Evolutionary conservation across 1,139 yeast species (phyloP).

Genomic region (Scheffersomyces stambukii): DNA sequence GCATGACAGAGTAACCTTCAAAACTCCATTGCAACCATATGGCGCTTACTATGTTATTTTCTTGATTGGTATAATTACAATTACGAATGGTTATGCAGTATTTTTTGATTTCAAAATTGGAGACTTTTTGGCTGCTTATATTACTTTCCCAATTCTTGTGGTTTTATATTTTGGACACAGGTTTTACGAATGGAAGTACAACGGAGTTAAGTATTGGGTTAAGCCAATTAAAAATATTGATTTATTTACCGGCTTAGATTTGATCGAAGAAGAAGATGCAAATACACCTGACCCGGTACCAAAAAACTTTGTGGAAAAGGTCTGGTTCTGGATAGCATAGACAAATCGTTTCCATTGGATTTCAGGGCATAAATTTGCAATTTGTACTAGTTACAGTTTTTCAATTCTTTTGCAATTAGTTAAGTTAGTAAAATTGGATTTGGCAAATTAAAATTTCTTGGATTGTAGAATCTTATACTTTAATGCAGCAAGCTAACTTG

Average conservation of each 20-base stretch:
- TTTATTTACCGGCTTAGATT: slow-evolving; percentile 41
- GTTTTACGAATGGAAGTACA: slow-evolving; percentile 21
- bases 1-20: slow-evolving; percentile 45
- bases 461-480: too few relatives aligned
- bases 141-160: slow-evolving; percentile 53
- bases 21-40: slow-evolving; percentile 46
- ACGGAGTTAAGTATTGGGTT: slow-evolving; percentile 29
- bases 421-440: too few relatives aligned
- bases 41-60: slow-evolving; percentile 47
- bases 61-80: slow-evolving; percentile 40
- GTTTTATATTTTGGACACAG: slow-evolving; percentile 44
- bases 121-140: slow-evolving; percentile 59
- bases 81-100: slow-evolving; percentile 58
- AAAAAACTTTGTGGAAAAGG: slow-evolving; percentile 26
- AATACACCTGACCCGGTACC: slow-evolving; percentile 24
- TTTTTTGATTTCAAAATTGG: slow-evolving; percentile 49
- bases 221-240: slow-evolving; percentile 42
- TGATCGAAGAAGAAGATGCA: slow-evolving; percentile 36
- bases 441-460: too few relatives aligned
- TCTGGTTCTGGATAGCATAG: slow-evolving; percentile 40
- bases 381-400: too few relatives aligned
- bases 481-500: too few relatives aligned
- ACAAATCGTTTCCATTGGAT: too few relatives aligned
- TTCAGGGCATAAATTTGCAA: too few relatives aligned
- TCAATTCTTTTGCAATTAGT: too few relatives aligned